These are phyloP conservation scores for Sporobolus alterniflorus DNA, from an alignment of 202 grass and related monocot species.

Conservation along the genomic window DNA sequence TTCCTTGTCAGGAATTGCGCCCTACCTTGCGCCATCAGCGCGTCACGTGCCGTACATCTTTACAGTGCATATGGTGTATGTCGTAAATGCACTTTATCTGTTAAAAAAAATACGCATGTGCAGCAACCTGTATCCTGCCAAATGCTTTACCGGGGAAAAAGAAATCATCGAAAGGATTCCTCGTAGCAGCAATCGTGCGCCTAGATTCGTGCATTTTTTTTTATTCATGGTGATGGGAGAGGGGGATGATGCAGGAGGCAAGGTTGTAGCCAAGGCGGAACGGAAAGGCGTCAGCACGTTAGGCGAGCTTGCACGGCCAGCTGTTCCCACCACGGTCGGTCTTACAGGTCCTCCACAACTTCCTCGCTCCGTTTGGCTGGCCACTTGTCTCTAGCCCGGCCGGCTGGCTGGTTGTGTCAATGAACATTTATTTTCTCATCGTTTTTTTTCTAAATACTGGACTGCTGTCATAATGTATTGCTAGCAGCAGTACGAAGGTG, in stretches of 20 bases:
- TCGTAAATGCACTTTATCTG: too few species aligned
- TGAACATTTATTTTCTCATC: neutral
- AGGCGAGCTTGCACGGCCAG: constrained; percentile 41
- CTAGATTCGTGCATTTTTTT: neutral
- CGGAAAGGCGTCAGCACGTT: constrained; percentile 53
- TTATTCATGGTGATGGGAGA: neutral
- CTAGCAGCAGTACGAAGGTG: neutral
- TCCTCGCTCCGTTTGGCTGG: neutral
- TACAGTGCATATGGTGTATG: too few species aligned
- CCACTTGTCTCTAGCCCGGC: neutral
- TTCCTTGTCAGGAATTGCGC: too few species aligned
- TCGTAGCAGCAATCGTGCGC: neutral
- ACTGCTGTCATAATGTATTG: neutral
- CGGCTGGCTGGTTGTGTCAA: neutral
- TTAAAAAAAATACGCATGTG: too few species aligned
- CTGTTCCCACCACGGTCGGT: constrained; percentile 39
- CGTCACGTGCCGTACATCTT: too few species aligned
- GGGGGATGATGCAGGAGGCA: neutral
- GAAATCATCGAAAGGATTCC: constrained; percentile 23
- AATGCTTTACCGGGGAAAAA: neutral
- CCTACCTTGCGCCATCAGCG: too few species aligned
- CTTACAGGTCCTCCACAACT: constrained; percentile 33
- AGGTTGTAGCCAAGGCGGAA: neutral
- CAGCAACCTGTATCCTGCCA: too few species aligned
- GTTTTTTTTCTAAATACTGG: neutral